These are phyloP conservation scores for Hirsutella rhossiliensis DNA, from an alignment of 2,329 filamentous ascomycete genomes.

Conservation along the genomic window DNA sequence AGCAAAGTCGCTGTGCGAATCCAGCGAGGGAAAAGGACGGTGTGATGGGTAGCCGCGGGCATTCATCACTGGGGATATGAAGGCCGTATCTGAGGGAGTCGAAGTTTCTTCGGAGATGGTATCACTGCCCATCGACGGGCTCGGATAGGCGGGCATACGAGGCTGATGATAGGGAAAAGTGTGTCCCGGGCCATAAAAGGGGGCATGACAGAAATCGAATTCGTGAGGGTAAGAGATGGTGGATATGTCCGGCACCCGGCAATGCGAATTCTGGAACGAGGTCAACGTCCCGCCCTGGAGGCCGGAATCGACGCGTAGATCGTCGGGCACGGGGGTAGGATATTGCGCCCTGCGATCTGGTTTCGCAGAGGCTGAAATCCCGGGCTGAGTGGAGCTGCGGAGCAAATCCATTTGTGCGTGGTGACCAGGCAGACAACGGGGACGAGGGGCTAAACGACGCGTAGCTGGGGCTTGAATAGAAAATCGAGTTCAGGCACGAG, in stretches of 20 bases:
- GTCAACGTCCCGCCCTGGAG: neutral
- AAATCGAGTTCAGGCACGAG: too few relatives aligned
- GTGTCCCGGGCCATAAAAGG: constrained; percentile 1
- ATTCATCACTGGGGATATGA: neutral
- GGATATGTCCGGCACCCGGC: neutral
- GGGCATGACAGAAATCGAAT: neutral
- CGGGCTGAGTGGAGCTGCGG: neutral
- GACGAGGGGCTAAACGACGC: too few relatives aligned
- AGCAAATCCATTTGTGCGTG: neutral
- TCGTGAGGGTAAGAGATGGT: neutral
- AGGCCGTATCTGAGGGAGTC: neutral
- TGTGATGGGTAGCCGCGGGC: neutral
- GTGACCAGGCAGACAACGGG: neutral
- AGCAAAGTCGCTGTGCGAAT: neutral
- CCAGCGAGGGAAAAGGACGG: neutral
- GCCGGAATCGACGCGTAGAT: neutral
- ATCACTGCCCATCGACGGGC: constrained; percentile 5
- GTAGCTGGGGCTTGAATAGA: too few relatives aligned
- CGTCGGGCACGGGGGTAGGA: constrained; percentile 1
- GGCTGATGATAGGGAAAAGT: neutral
- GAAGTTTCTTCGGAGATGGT: neutral
- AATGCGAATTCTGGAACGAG: neutral
- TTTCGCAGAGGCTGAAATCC: neutral
- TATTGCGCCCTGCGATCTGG: neutral
- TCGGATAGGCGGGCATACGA: neutral